phyloP scores from a whole-genome alignment of 345 rosid species.

The Rhodamnia rubescens region DNA sequence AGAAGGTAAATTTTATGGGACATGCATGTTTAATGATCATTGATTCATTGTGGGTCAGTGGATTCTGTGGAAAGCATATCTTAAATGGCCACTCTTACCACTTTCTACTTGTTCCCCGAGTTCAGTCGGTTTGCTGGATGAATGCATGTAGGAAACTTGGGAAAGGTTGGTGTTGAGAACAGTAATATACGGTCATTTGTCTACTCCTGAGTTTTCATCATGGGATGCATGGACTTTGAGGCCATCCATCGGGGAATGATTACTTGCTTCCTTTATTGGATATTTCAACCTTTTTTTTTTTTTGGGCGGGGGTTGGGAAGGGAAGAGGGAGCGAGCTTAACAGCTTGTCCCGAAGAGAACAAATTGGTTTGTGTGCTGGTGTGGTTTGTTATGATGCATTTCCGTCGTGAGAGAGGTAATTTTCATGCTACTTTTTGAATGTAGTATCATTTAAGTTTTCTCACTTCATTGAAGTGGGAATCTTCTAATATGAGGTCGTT shows the following conservation, averaged over 20 bases:
- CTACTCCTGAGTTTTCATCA: not conserved
- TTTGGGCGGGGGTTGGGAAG: not conserved
- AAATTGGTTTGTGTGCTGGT: too few relatives aligned
- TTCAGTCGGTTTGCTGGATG: not conserved
- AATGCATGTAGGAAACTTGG: not conserved
- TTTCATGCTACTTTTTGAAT: not conserved
- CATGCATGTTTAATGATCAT: not conserved
- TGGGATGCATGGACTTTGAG: not conserved
- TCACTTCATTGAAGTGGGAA: too few relatives aligned
- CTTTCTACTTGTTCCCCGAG: not conserved
- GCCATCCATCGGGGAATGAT: not conserved
- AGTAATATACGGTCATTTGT: not conserved
- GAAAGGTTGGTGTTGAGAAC: not conserved
- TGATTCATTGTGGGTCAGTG: not conserved
- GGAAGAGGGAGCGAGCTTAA: not conserved
- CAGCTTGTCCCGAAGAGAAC: not conserved
- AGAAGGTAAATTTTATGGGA: conserved; percentile 15
- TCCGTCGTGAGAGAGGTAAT: too few relatives aligned
- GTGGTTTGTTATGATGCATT: too few relatives aligned
- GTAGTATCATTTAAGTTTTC: not conserved
- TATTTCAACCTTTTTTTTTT: not conserved
- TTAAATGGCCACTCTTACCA: not conserved
- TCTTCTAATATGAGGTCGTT: not conserved
- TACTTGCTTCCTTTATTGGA: not conserved
- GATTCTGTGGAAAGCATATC: not conserved